phyloP scores from a whole-genome alignment of 257 asterid genomes.

The Buddleja alternifolia region DNA sequence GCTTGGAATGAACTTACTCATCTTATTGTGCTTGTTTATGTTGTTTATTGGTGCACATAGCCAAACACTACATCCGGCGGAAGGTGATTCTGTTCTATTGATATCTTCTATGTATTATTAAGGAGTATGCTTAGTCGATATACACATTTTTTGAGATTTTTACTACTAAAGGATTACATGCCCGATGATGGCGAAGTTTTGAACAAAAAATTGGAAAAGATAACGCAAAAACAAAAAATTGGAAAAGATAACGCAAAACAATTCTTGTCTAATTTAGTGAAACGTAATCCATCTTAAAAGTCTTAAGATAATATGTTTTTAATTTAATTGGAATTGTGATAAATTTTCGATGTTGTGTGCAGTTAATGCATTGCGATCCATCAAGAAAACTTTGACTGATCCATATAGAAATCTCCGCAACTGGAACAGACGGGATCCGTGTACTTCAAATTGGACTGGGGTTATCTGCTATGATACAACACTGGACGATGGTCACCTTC shows the following conservation, averaged over 20 bases:
- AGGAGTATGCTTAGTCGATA: too few species aligned
- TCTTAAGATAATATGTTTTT: background rate
- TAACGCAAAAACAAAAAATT: too few species aligned
- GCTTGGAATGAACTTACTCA: conserved; percentile 34
- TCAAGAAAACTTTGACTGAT: conserved; percentile 59
- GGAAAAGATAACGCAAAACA: background rate
- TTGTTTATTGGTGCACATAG: conserved; percentile 43
- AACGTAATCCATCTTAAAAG: background rate
- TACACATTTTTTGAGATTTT: too few species aligned
- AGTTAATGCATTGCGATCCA: conserved; percentile 64
- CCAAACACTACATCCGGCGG: conserved; percentile 64
- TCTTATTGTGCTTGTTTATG: conserved; percentile 49
- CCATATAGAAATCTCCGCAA: conserved; percentile 48
- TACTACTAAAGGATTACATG: too few species aligned
- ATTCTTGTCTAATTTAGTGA: conserved; percentile 9
- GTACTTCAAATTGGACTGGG: conserved; percentile 72
- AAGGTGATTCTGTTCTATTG: conserved; percentile 45
- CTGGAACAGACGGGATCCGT: conserved; percentile 81
- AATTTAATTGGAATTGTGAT: background rate
- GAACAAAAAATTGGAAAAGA: too few species aligned
- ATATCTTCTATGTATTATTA: background rate
- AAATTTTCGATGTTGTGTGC: conserved; percentile 35
- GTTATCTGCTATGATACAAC: conserved; percentile 61
- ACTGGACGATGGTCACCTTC: conserved; percentile 60
- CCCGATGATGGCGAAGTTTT: too few species aligned